phyloP scores from a whole-genome alignment of 352 stramenopile genomes.

The Discostella stelligera region DNA sequence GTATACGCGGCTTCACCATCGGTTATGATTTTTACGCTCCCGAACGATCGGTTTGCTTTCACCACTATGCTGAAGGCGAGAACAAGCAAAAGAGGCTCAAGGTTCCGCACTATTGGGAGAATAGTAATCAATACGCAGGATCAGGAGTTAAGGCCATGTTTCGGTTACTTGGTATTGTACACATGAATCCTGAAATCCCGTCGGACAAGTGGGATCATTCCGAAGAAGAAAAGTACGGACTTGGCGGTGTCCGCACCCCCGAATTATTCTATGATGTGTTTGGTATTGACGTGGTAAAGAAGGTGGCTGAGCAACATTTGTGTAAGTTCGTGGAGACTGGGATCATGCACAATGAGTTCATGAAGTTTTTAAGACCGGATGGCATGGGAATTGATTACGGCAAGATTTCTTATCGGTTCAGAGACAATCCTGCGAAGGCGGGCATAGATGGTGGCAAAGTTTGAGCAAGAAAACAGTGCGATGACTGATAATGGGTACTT shows the following conservation, averaged over 20 bases:
- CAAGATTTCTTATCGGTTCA: slow-evolving; percentile 56
- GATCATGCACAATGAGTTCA: slow-evolving; percentile 72
- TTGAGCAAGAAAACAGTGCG: no score
- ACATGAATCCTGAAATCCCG: slow-evolving; percentile 77
- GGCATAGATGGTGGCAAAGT: no score
- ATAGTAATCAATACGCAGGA: slow-evolving; percentile 62
- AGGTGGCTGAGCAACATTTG: slow-evolving; percentile 69
- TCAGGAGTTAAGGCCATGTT: slow-evolving; percentile 68
- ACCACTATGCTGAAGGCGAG: slow-evolving; percentile 80
- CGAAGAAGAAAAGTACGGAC: slow-evolving; percentile 73
- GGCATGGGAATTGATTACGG: slow-evolving; percentile 78
- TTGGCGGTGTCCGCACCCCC: slow-evolving; percentile 68
- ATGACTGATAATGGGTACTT: no score
- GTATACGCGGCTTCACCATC: slow-evolving; percentile 79
- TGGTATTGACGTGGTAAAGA: slow-evolving; percentile 78
- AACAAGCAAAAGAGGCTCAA: slow-evolving; percentile 66
- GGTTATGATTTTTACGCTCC: slow-evolving; percentile 85
- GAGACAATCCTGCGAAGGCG: background rate
- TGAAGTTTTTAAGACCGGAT: slow-evolving; percentile 52
- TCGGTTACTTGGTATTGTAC: slow-evolving; percentile 74
- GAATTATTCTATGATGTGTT: slow-evolving; percentile 81
- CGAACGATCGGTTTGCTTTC: slow-evolving; percentile 80
- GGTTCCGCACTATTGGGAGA: slow-evolving; percentile 81
- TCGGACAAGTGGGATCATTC: slow-evolving; percentile 58
- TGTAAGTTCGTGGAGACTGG: slow-evolving; percentile 77